phyloP scores from a whole-genome alignment of 768 basidiomycete genomes.

The Xerocomus brunneocitrinus region DNA sequence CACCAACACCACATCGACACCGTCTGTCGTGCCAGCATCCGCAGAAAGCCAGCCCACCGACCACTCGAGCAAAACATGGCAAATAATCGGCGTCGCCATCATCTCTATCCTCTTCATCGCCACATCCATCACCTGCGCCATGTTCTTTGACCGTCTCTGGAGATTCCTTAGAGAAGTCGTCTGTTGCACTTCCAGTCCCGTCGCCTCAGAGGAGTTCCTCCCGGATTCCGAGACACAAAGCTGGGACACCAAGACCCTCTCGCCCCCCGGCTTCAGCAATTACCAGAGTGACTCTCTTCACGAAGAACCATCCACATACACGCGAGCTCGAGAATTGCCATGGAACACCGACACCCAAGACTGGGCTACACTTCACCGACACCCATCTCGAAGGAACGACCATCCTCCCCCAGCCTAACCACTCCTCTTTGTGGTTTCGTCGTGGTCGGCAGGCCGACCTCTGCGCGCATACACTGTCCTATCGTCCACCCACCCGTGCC shows the following conservation, averaged over 20 bases:
- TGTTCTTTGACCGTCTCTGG: slow-evolving; percentile 73
- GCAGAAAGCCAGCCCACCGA: slow-evolving; percentile 24
- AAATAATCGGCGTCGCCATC: slow-evolving; percentile 63
- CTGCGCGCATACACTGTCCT: slow-evolving; percentile 4
- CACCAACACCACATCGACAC: not conserved
- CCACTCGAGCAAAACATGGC: slow-evolving; percentile 53
- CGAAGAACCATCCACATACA: not conserved
- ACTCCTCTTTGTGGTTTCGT: not conserved
- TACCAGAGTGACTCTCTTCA: not conserved
- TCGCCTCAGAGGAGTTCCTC: slow-evolving; percentile 50
- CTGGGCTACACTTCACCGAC: slow-evolving; percentile 16
- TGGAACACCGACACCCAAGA: slow-evolving; percentile 19
- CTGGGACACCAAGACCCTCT: slow-evolving; percentile 41
- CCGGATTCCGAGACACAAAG: slow-evolving; percentile 60
- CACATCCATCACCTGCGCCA: slow-evolving; percentile 48
- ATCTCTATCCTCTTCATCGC: slow-evolving; percentile 59
- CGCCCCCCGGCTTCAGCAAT: not conserved
- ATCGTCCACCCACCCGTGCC: not conserved
- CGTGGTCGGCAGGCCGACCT: slow-evolving; percentile 14
- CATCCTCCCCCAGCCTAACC: slow-evolving; percentile 4
- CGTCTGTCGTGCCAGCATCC: slow-evolving; percentile 6
- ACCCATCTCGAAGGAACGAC: slow-evolving; percentile 19
- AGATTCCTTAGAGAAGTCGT: slow-evolving; percentile 51
- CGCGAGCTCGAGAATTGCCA: slow-evolving; percentile 21
- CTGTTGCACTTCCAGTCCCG: slow-evolving; percentile 33